A percentile compares a stretch with the other conserved stretches of the same genome.
These are phyloP conservation scores for Diaporthe helianthi DNA, from an alignment of 2,329 filamentous ascomycete species.

Conservation along the genomic window DNA sequence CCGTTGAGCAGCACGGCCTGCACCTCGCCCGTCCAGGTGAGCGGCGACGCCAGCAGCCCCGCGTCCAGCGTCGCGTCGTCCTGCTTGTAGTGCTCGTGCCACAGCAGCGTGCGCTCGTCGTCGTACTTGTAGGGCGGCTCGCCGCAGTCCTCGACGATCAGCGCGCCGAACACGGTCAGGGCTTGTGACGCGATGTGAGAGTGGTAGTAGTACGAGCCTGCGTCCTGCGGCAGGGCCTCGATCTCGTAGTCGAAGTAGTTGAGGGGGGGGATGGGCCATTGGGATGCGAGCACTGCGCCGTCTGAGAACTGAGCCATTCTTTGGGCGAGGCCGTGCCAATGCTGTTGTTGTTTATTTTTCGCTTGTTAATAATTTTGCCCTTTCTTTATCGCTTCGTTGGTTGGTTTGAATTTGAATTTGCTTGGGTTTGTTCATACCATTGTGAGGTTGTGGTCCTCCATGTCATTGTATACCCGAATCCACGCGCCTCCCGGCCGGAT, in stretches of 20 bases:
- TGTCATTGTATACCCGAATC: conserved; percentile 67
- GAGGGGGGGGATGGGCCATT: conserved; percentile 69
- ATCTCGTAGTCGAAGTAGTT: conserved; percentile 75
- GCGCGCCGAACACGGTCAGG: conserved; percentile 60
- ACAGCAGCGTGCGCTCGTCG: conserved; percentile 62
- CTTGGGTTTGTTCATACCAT: conserved; percentile 49
- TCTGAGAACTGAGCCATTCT: conserved; percentile 68
- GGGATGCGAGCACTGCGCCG: conserved; percentile 64
- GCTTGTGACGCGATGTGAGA: conserved; percentile 71
- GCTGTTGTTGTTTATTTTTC: conserved; percentile 48
- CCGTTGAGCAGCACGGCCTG: conserved; percentile 65
- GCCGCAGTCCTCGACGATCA: conserved; percentile 62
- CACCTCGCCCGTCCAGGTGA: conserved; percentile 66
- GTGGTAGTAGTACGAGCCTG: conserved; percentile 73
- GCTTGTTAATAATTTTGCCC: too few species aligned
- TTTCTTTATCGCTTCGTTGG: too few species aligned
- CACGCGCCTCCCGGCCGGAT: conserved; percentile 56
- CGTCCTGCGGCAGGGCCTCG: conserved; percentile 56
- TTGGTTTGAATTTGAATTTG: too few species aligned
- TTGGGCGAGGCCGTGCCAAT: conserved; percentile 72
- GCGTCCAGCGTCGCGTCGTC: conserved; percentile 59
- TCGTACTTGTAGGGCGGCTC: conserved; percentile 65
- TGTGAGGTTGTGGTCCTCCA: conserved; percentile 60
- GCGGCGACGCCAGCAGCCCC: conserved; percentile 56
- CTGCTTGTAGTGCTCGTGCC: conserved; percentile 65